Evolutionary conservation across 2,329 filamentous ascomycete species (phyloP).

Genomic region (Sarocladiaceae sp.): DNA sequence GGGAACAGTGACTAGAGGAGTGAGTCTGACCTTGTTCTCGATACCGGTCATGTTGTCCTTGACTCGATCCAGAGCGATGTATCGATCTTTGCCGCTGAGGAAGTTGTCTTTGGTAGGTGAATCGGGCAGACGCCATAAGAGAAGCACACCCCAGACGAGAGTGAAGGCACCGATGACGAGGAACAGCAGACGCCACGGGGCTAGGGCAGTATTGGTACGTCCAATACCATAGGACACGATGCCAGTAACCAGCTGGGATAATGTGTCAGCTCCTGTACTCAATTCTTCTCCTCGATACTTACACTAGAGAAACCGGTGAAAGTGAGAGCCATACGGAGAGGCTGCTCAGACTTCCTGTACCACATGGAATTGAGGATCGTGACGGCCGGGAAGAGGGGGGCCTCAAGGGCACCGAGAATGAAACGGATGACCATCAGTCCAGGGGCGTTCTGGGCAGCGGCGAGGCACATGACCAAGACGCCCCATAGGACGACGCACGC

Average conservation of each 20-base stretch:
- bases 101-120: conserved; percentile 2
- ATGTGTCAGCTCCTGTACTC: no score
- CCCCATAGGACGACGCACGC: conserved; percentile 46
- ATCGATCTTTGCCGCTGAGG: conserved; percentile 7
- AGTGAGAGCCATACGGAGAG: background rate
- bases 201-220: background rate
- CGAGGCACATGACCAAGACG: conserved; percentile 35
- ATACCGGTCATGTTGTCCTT: conserved; percentile 46
- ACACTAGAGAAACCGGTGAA: no score
- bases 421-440: conserved; percentile 44
- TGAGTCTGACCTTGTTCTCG: conserved; percentile 30
- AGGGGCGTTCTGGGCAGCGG: conserved; percentile 39
- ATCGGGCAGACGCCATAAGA: background rate
- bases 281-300: no score
- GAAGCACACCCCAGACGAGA: background rate
- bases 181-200: background rate
- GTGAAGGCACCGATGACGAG: background rate
- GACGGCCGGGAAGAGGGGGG: background rate
- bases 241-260: background rate
- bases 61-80: conserved; percentile 53
- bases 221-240: background rate
- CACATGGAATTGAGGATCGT: background rate
- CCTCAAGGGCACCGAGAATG: conserved; percentile 26
- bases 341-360: background rate
- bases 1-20: no score